Evolutionary conservation across 1,284 basidiomycete genomes (phyloP).

Genomic region (Tylopilus orsonianus): DNA sequence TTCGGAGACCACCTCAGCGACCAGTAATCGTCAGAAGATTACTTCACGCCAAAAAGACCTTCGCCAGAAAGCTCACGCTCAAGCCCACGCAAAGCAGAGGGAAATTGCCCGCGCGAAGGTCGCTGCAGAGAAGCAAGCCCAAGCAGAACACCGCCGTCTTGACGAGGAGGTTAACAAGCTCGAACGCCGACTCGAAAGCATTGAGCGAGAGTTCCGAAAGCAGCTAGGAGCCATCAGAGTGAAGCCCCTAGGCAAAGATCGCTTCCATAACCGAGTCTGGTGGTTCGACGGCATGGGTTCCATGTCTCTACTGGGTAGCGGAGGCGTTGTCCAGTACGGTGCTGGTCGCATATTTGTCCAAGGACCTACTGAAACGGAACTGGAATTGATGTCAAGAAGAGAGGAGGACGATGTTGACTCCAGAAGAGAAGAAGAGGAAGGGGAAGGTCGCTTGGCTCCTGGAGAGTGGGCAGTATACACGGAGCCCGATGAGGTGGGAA

Average conservation of each 20-base stretch:
- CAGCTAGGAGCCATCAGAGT: constrained; percentile 80
- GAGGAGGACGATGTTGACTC: constrained; percentile 58
- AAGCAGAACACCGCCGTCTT: constrained; percentile 77
- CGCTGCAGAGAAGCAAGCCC: constrained; percentile 66
- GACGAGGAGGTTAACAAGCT: constrained; percentile 85
- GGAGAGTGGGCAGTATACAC: constrained; percentile 91
- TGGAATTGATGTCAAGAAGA: constrained; percentile 63
- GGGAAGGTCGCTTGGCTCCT: constrained; percentile 67
- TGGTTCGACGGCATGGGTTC: constrained; percentile 98
- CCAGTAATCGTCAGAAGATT: constrained; percentile 44
- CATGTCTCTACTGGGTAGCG: constrained; percentile 70
- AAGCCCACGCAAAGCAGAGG: constrained; percentile 72
- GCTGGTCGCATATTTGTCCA: constrained; percentile 90
- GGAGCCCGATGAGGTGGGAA: constrained; percentile 78
- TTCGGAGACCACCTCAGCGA: constrained; percentile 46
- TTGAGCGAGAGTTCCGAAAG: constrained; percentile 93
- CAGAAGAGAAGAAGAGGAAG: constrained; percentile 74
- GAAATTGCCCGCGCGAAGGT: constrained; percentile 73
- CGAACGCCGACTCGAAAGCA: constrained; percentile 75
- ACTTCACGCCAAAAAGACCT: constrained; percentile 52
- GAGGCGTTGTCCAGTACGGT: constrained; percentile 79
- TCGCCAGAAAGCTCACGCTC: constrained; percentile 52
- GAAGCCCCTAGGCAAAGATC: constrained; percentile 86
- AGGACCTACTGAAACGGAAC: constrained; percentile 78
- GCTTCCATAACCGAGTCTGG: constrained; percentile 95